Conservation (phyloP, 352 stramenopile genomes). For the Pythium oligandrum region DNA sequence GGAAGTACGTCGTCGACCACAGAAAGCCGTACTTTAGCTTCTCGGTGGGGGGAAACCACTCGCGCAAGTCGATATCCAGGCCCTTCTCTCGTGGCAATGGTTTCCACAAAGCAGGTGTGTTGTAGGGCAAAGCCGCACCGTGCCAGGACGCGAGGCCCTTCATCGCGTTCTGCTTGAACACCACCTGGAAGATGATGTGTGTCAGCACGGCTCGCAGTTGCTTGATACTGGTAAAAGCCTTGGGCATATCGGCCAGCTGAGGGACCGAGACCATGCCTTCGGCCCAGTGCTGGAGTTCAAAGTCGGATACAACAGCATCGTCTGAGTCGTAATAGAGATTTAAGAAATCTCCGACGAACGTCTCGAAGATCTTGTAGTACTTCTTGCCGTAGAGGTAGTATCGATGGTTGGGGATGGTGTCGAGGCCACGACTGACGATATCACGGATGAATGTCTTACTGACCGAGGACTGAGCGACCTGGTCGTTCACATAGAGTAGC, state of each 20-base stretch:
- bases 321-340: conserved; percentile 28
- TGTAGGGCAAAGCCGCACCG: conserved; percentile 9
- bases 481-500: conserved; percentile 23
- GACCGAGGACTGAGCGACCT: conserved; percentile 3
- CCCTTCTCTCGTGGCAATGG: conserved; percentile 2
- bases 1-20: no score
- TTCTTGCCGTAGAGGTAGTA: conserved; percentile 29
- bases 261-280: background rate
- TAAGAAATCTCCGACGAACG: conserved; percentile 21
- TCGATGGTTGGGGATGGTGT: conserved; percentile 24
- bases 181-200: conserved; percentile 13
- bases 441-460: conserved; percentile 7
- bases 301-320: conserved; percentile 19
- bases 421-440: conserved; percentile 13
- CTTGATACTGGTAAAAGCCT: background rate
- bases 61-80: conserved; percentile 2
- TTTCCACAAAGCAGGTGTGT: conserved; percentile 7
- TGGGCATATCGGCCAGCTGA: conserved; percentile 9
- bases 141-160: conserved; percentile 15
- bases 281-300: conserved; percentile 23
- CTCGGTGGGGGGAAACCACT: background rate
- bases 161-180: conserved; percentile 18
- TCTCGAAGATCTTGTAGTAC: conserved; percentile 22
- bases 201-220: conserved; percentile 8
- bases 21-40: no score